phyloP scores from a whole-genome alignment of 2,329 filamentous ascomycete genomes.

The Penicillium hordei region DNA sequence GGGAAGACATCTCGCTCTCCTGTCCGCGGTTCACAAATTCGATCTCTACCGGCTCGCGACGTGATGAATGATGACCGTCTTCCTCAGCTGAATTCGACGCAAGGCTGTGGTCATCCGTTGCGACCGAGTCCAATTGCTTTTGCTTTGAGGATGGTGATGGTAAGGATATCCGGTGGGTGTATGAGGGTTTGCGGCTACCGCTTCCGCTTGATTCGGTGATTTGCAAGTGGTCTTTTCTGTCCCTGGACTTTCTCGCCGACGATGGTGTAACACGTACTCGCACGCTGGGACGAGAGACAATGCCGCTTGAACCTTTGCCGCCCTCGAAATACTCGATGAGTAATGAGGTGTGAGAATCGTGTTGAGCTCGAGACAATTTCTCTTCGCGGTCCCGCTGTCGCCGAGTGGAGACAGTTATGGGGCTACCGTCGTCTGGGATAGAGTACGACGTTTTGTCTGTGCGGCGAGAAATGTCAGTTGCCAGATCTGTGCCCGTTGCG shows the following conservation, averaged over 20 bases:
- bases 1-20: conserved; percentile 65
- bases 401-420: conserved; percentile 82
- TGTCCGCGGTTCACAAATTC: conserved; percentile 71
- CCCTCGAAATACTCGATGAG: conserved; percentile 95
- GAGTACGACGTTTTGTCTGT: conserved; percentile 53
- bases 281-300: conserved; percentile 76
- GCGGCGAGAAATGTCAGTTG: conserved; percentile 51
- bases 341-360: conserved; percentile 79
- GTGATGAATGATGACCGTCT: conserved; percentile 72
- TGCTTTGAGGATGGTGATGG: conserved; percentile 42
- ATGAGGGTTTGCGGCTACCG: conserved; percentile 65
- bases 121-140: conserved; percentile 36
- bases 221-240: conserved; percentile 75
- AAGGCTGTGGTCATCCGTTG: conserved; percentile 62
- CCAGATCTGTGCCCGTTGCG: conserved; percentile 48
- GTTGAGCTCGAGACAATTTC: conserved; percentile 53
- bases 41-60: conserved; percentile 74
- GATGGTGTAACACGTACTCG: conserved; percentile 78
- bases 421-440: conserved; percentile 61
- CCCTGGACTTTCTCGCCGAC: conserved; percentile 54
- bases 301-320: conserved; percentile 57
- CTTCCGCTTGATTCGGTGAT: conserved; percentile 74
- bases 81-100: conserved; percentile 75
- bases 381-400: conserved; percentile 59
- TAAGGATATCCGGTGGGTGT: conserved; percentile 67